Evolutionary conservation across 148 eudicot genomes (phyloP).

Genomic region (Rhododendron henanense): DNA sequence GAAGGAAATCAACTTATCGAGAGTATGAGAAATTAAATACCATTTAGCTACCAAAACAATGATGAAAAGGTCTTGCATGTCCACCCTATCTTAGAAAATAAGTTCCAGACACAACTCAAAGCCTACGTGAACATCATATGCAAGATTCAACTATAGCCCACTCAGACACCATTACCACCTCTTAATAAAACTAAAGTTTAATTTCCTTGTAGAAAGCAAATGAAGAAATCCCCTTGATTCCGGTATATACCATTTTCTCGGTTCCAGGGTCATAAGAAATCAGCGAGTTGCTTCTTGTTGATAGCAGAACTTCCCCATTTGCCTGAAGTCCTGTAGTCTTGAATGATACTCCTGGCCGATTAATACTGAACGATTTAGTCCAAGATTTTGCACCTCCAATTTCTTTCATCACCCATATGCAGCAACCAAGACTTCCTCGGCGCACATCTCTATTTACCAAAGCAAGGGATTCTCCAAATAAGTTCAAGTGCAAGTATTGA

Average conservation of each 20-base stretch:
- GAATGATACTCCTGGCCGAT: not conserved
- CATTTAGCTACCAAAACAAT: too few relatives aligned
- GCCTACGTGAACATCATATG: too few relatives aligned
- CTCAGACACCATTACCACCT: too few relatives aligned
- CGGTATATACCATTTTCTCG: conserved; percentile 4
- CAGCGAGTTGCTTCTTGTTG: not conserved
- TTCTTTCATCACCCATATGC: conserved; percentile 33
- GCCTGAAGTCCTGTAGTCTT: conserved; percentile 14
- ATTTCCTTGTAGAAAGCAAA: too few relatives aligned
- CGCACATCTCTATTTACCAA: conserved; percentile 6
- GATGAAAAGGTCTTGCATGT: too few relatives aligned
- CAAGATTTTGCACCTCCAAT: conserved; percentile 26
- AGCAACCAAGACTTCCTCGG: conserved; percentile 8
- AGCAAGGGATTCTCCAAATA: not conserved
- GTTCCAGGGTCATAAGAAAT: conserved; percentile 16
- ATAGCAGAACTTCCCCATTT: not conserved
- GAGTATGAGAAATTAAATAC: too few relatives aligned
- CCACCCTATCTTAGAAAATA: too few relatives aligned
- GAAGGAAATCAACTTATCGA: too few relatives aligned
- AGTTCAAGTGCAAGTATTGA: not conserved
- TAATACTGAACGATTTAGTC: conserved; percentile 15
- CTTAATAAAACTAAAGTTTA: too few relatives aligned
- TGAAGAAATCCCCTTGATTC: conserved; percentile 12
- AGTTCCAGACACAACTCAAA: too few relatives aligned
- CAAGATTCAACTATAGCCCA: too few relatives aligned